Base-by-base conservation (phyloP, 345 rosid genomes). In the Geranium rotundifolium region DNA sequence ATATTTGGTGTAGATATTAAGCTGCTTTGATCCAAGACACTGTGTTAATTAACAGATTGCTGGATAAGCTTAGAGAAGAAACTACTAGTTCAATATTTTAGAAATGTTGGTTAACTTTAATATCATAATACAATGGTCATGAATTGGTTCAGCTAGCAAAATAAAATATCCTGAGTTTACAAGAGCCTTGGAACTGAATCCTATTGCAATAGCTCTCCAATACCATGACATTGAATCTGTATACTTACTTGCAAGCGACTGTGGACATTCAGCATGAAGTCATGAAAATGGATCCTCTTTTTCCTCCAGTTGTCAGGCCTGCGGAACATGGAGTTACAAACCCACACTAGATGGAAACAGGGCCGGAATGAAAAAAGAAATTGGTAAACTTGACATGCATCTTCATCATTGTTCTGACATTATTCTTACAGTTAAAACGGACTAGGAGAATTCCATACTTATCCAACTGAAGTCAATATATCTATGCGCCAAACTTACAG, bases 231-330 rank as follows among this genome's bases (percentile, higher is more conserved):
- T 46, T 46, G 52, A 18, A 63, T 27, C 59, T 0, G 13, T 23
- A 69, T 60, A 63, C 85, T 58, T 84, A 91, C 98, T 75, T 87
- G 98, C 73, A 93, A 82, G 65, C 95, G 76, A 60, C 99, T 90
- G 67, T 93, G 97, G 72, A 90, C 85, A 71, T 79, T 88, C 75
- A 93, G 76, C 99, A 93, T 93, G 81, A 93, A 93, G 82, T 93
- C 97, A 62, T 93, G 99, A 76, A 90, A 93, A 77, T 93, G 99
- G 55, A 90, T 93, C 81, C 99, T 85, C 79, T 78, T 86, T 82
- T 88, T 93, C 73, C 96, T 93, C 97, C 97, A 93, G 63, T 77
- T 79, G 56, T 75, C 16, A 57, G 99, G 97, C 85, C 99, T 93
- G 73, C 4, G 62, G n/a, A 63, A 68, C 70, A 67, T 63, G 20